Evolutionary conservation across 495 filamentous ascomycete genomes (phyloP).

Genomic region (Chaetomidium leptoderma): DNA sequence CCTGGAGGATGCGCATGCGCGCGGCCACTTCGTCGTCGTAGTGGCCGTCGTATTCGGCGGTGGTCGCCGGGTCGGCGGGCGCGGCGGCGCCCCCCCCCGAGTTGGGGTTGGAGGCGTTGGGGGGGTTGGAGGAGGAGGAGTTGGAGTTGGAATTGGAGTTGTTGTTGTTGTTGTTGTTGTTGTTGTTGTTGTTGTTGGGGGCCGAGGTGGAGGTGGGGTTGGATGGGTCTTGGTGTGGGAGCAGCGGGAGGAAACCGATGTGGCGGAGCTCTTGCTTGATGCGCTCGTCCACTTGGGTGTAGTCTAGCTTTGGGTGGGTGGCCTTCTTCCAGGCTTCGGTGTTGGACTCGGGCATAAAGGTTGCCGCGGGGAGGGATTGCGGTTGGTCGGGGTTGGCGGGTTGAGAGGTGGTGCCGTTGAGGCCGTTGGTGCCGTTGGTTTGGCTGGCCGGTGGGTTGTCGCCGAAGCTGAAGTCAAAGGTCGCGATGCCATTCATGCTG

Average conservation of each 20-base stretch:
- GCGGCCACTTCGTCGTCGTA: conserved; percentile 93
- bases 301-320: conserved; percentile 66
- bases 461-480: conserved; percentile 22
- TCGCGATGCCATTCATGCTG: conserved; percentile 27
- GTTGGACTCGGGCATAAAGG: conserved; percentile 69
- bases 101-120: no score
- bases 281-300: conserved; percentile 79
- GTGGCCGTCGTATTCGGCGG: conserved; percentile 75
- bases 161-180: conserved; percentile 47
- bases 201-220: conserved; percentile 54
- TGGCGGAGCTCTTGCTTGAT: conserved; percentile 88
- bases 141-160: conserved; percentile 58
- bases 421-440: conserved; percentile 49
- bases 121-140: conserved; percentile 55
- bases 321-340: conserved; percentile 55
- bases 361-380: conserved; percentile 58
- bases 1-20: conserved; percentile 78
- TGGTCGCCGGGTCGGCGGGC: conserved; percentile 31
- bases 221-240: conserved; percentile 44
- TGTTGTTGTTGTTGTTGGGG: conserved; percentile 53
- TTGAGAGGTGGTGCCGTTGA: conserved; percentile 23
- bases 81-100: no score
- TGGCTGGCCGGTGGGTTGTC: conserved; percentile 18
- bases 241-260: conserved; percentile 77
- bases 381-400: conserved; percentile 12